Base-by-base conservation (phyloP, 1,284 basidiomycete species). In the Coniferiporia weirii region DNA sequence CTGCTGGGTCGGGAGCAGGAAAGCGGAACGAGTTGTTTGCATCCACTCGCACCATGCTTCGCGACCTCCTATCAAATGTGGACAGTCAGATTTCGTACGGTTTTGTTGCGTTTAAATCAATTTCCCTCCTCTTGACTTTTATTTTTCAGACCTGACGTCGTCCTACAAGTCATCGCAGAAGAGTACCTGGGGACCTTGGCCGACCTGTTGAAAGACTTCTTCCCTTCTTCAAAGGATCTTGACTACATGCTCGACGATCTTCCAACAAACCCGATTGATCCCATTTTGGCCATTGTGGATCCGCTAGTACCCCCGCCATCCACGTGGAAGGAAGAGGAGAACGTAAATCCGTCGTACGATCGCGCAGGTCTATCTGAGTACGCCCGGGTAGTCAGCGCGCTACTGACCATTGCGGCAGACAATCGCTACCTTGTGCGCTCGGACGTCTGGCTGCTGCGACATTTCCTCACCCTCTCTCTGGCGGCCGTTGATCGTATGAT, bases 231-330 rank as follows among this genome's bases (percentile, higher is more conserved):
- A n/a, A 65, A 68, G 0, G 74, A 76, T 50, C 71, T 89, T 8
- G 77, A 83, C 38, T 61, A 63, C 1, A 74, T 82, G 70, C 74
- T 89, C 0, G 69, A 73, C 0, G 65, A 60, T 3, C 70, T 87
- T 15, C 74, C 80, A 1, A 68, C 78, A 0, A 75, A 79, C 17
- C 75, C 82, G 0, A 73, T 80, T 15, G 76, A 85, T 61, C 66
- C 80, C 0, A 84, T 82, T 59, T 71, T 93, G 19, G 83, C 83
- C 0, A 80, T 90, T 32, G 66, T 85, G 17, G 82, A 88, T 56
- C 75, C 81, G 1, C 75, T 85, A 35, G 74, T 87, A n/a, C 79
- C 81, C 8, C 77, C 79, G 5, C 46, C 71, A 19, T 68, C 72
- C 12, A 60, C 64, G 19, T 69, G 71, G 61, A 61, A 65, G 4